Percentiles rank a stretch among this genome's conserved stretches.
Evolutionary conservation across 768 basidiomycete genomes (phyloP).

Genomic region (Kwoniella newhampshirensis): DNA sequence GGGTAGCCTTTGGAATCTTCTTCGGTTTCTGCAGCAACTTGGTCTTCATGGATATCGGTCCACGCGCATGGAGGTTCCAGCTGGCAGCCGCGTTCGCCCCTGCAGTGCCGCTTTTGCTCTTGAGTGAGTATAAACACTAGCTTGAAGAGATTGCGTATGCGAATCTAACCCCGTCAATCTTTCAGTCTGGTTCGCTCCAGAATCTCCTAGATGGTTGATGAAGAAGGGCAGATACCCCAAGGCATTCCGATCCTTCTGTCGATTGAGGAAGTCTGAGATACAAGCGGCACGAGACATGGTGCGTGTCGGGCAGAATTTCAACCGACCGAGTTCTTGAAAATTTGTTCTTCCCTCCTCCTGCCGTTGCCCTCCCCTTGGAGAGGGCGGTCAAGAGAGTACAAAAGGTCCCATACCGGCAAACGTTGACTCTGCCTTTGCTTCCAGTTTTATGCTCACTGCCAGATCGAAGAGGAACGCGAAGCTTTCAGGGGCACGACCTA

Average conservation of each 20-base stretch:
- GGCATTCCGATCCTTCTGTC: slow-evolving; percentile 50
- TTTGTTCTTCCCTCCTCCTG: too few relatives aligned
- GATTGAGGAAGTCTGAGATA: slow-evolving; percentile 50
- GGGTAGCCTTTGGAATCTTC: slow-evolving; percentile 53
- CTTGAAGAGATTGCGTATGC: slow-evolving; percentile 18
- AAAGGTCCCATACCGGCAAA: not conserved
- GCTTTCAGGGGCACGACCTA: slow-evolving; percentile 47
- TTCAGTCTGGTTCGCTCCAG: slow-evolving; percentile 43
- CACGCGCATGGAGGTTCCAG: slow-evolving; percentile 54
- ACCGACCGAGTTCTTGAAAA: slow-evolving; percentile 36
- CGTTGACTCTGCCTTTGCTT: not conserved
- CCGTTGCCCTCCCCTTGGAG: too few relatives aligned
- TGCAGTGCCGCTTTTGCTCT: slow-evolving; percentile 30
- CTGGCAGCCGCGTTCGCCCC: slow-evolving; percentile 51
- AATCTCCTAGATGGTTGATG: slow-evolving; percentile 55
- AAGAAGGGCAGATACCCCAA: slow-evolving; percentile 52
- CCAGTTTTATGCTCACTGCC: slow-evolving; percentile 53
- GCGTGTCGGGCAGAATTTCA: slow-evolving; percentile 47
- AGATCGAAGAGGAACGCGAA: slow-evolving; percentile 51
- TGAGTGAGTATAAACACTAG: slow-evolving; percentile 38
- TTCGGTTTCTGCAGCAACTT: slow-evolving; percentile 52
- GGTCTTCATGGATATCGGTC: slow-evolving; percentile 35
- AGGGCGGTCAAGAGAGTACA: too few relatives aligned
- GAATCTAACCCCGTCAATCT: slow-evolving; percentile 38
- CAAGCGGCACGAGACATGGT: slow-evolving; percentile 56